A percentile compares a stretch with the other conserved stretches of the same genome.
phyloP scores from a whole-genome alignment of 2,329 filamentous ascomycete species.

The Xylariaceae sp. region DNA sequence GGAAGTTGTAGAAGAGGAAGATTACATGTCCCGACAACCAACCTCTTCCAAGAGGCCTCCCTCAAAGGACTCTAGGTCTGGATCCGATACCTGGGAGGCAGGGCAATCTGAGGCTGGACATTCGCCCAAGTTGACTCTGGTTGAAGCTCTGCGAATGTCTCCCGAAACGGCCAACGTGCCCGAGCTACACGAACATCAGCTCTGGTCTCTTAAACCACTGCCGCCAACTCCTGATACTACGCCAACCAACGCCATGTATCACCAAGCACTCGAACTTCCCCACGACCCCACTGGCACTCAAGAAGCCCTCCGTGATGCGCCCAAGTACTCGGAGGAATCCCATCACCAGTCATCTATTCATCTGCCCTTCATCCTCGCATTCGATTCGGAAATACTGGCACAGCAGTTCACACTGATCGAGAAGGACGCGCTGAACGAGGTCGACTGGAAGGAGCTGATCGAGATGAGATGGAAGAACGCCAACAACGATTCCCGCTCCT shows the following conservation, averaged over 20 bases:
- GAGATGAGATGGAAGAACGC: constrained; percentile 75
- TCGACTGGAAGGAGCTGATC: constrained; percentile 82
- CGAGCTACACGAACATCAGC: constrained; percentile 32
- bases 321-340: constrained; percentile 19
- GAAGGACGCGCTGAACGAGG: constrained; percentile 77
- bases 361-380: constrained; percentile 72
- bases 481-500: constrained; percentile 60
- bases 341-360: constrained; percentile 46
- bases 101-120: constrained; percentile 3
- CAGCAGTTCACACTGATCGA: constrained; percentile 82
- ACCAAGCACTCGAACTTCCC: constrained; percentile 22
- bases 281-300: constrained; percentile 26
- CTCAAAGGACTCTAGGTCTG: constrained; percentile 7
- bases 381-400: constrained; percentile 69
- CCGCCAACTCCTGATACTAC: constrained; percentile 44
- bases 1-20: constrained; percentile 34
- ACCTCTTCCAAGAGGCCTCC: constrained; percentile 17
- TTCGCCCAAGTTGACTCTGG: constrained; percentile 39
- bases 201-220: constrained; percentile 37
- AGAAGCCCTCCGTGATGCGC: constrained; percentile 30
- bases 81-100: too few relatives aligned
- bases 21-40: constrained; percentile 19
- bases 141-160: constrained; percentile 38
- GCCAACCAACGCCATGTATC: constrained; percentile 33
- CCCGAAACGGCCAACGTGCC: constrained; percentile 30